phyloP scores from a whole-genome alignment of 257 asterid genomes.

The Plantago ovata region DNA sequence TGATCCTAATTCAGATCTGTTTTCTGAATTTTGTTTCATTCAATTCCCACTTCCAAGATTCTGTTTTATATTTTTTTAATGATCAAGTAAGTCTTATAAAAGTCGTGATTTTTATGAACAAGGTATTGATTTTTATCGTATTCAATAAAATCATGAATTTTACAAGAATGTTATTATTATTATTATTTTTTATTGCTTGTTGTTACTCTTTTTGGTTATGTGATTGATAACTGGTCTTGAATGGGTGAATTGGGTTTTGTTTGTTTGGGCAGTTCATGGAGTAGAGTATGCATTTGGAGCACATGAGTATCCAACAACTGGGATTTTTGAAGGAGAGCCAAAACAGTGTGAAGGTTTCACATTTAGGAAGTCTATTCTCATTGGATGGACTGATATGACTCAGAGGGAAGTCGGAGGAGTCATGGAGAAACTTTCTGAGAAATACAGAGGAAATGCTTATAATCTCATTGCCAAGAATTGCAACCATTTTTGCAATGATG shows the following conservation, averaged over 20 bases:
- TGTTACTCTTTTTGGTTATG: not conserved
- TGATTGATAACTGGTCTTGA: not conserved
- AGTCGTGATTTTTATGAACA: no score
- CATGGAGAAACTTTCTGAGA: slow-evolving; percentile 44
- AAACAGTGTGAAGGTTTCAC: slow-evolving; percentile 50
- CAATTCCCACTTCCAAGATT: no score
- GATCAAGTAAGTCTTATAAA: no score
- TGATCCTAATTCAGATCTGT: slow-evolving; percentile 24
- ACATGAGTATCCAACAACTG: slow-evolving; percentile 56
- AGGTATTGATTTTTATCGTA: no score
- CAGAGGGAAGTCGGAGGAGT: slow-evolving; percentile 30
- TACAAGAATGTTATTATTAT: no score
- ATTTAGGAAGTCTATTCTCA: slow-evolving; percentile 50
- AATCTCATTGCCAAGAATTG: slow-evolving; percentile 60
- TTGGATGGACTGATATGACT: slow-evolving; percentile 51
- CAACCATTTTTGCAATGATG: slow-evolving; percentile 73
- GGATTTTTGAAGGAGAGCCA: slow-evolving; percentile 62
- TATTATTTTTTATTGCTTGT: no score
- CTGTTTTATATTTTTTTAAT: slow-evolving; percentile 1
- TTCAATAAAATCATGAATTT: not conserved
- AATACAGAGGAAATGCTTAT: slow-evolving; percentile 52
- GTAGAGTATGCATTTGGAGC: slow-evolving; percentile 77
- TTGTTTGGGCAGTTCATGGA: slow-evolving; percentile 48
- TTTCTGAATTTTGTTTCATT: no score
- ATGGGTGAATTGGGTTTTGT: slow-evolving; percentile 8